Evolutionary conservation across 176 grass and related monocot species (phyloP).

Genomic region (Eragrostis nindensis): DNA sequence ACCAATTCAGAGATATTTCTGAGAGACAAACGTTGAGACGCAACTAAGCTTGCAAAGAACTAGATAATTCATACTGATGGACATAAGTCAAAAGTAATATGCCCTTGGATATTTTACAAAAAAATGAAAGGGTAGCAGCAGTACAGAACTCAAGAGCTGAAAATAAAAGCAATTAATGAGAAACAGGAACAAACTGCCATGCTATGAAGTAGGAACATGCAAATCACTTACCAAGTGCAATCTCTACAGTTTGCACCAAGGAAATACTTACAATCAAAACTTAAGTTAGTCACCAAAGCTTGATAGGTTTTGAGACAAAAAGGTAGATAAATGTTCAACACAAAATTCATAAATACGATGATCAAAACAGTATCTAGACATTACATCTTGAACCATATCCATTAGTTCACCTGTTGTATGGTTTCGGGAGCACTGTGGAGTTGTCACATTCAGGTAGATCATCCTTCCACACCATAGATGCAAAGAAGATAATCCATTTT

Average conservation of each 20-base stretch:
- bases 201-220: no score
- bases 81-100: background rate
- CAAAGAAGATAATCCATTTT: background rate
- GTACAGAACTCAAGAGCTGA: no score
- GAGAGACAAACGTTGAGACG: background rate
- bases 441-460: background rate
- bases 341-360: no score
- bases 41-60: background rate
- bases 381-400: no score
- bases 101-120: background rate
- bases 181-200: no score
- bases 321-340: no score
- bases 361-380: background rate
- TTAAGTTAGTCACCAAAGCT: no score
- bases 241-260: background rate
- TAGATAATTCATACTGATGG: background rate
- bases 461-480: background rate
- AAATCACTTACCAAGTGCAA: no score
- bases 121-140: background rate
- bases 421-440: background rate
- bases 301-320: background rate
- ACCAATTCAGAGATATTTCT: background rate
- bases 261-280: no score
- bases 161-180: no score
- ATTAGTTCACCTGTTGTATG: background rate